Conservation (phyloP, 2,329 filamentous ascomycete species). For the Drechslerella stenobrocha region DNA sequence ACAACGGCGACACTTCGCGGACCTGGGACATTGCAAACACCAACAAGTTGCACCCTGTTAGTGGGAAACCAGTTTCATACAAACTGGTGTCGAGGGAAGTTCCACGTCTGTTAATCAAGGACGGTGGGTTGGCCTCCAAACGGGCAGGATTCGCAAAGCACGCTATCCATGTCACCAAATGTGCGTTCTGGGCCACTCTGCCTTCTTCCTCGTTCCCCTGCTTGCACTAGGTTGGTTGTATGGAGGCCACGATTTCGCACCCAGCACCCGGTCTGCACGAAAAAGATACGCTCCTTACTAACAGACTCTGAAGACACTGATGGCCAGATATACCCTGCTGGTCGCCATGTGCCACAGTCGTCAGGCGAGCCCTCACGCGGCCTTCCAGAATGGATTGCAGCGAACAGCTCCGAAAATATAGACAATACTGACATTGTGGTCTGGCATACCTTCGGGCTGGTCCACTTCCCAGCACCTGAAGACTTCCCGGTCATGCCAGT, state of each 20-base stretch:
- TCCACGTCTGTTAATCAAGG: constrained; percentile 75
- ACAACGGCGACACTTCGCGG: constrained; percentile 74
- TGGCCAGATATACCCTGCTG: constrained; percentile 79
- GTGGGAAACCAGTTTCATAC: constrained; percentile 80
- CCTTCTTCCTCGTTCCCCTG: too few species aligned
- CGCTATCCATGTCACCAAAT: constrained; percentile 84
- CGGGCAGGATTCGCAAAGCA: constrained; percentile 84
- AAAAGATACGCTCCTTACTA: too few species aligned
- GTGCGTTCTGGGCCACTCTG: constrained; percentile 62
- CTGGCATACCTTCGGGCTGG: constrained; percentile 92
- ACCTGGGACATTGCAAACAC: constrained; percentile 92
- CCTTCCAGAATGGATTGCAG: constrained; percentile 72
- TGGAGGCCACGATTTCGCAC: not conserved
- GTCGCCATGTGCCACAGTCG: constrained; percentile 84
- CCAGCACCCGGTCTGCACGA: not conserved
- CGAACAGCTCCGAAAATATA: constrained; percentile 63
- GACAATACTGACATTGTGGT: constrained; percentile 84
- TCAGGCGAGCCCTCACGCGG: constrained; percentile 75
- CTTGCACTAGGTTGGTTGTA: not conserved
- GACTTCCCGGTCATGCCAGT: constrained; percentile 92
- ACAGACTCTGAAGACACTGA: constrained; percentile 74
- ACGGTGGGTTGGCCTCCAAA: constrained; percentile 82
- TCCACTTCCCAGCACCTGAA: constrained; percentile 84
- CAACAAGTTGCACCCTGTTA: constrained; percentile 80
- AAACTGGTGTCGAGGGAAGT: constrained; percentile 89